Base-by-base conservation (phyloP, 225 moss, liverwort and hornwort species). In the Polytrichum commune region DNA sequence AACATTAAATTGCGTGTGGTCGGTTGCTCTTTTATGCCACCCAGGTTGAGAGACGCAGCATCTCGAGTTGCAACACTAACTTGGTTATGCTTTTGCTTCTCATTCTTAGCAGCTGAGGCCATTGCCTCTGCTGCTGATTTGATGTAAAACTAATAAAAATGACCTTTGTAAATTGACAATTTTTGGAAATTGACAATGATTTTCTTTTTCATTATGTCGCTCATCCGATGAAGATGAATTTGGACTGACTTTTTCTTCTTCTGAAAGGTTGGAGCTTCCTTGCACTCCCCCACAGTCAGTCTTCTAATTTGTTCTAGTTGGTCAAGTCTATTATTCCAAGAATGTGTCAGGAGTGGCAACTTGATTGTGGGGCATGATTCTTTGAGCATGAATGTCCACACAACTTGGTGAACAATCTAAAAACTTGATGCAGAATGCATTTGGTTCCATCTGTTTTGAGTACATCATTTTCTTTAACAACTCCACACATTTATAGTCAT, bases 51-150 rank as follows among this genome's bases (percentile, higher is more conserved):
- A 64, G 69, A 69, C 6, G 53, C 55, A 57, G 33, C 30, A 38
- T 29, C 63, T 60, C 64, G 29, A 32, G 35, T 69, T 30, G 67
- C 70, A 53, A 76, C 74, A 56, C 82, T 46, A 46, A 84, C 84
- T 84, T 66, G 64, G 79, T 46, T 62, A 7, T 71, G 87, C 78
- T 81, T 73, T 81, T 77, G 80, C 83, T 80, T 78, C 63, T 54
- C 81, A 84, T 88, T 88, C 84, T 88, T 88, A 88, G 87, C 25
- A 27, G 81, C 69, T 24, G 75, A 77, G 87, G 84, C 75, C 65
- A 29, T 63, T 62, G 28, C 81, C 75, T 73, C 75, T 72, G 46
- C 84, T 73, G 76, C 87, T 88, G 87, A 88, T 88, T 82, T 84
- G 84, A 88, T 81, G 46, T 79, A 73, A 77, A 77, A 81, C 84